phyloP scores from a whole-genome alignment of 75 land plant species.

The Pinus albicaulis region DNA sequence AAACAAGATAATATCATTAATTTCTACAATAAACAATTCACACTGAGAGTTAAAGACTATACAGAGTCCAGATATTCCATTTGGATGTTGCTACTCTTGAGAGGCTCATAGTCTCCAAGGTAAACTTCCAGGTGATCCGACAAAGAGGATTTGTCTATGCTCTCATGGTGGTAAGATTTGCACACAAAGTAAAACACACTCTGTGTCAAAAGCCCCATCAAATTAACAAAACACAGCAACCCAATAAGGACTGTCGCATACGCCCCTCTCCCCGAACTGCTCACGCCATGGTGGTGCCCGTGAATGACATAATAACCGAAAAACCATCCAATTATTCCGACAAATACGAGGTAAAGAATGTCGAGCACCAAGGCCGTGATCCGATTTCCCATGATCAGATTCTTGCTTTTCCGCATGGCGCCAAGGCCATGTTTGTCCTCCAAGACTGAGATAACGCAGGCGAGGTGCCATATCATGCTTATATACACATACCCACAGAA shows the following conservation, averaged over 20 bases:
- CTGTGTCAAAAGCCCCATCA: slow-evolving; percentile 57
- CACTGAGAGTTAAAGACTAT: too few relatives aligned
- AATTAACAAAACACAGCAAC: slow-evolving; percentile 21
- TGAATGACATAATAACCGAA: slow-evolving; percentile 25
- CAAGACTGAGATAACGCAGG: slow-evolving; percentile 80
- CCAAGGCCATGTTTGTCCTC: slow-evolving; percentile 66
- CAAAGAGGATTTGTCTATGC: slow-evolving; percentile 45
- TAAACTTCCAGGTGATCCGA: too few relatives aligned
- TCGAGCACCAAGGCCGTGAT: slow-evolving; percentile 16
- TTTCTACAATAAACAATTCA: too few relatives aligned
- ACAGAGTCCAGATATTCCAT: slow-evolving; percentile 31
- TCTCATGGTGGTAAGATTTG: slow-evolving; percentile 81
- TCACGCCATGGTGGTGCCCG: slow-evolving; percentile 5
- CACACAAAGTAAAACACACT: slow-evolving; percentile 84
- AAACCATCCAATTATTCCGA: not conserved
- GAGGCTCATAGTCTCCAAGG: slow-evolving; percentile 70
- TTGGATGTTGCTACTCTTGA: slow-evolving; percentile 54
- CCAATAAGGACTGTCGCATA: slow-evolving; percentile 39
- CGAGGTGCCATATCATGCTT: slow-evolving; percentile 68
- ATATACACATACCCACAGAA: slow-evolving; percentile 21
- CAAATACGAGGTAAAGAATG: slow-evolving; percentile 21
- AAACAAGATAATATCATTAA: too few relatives aligned
- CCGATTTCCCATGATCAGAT: slow-evolving; percentile 65
- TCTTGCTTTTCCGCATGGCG: slow-evolving; percentile 63
- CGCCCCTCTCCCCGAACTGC: slow-evolving; percentile 20